Conservation (phyloP, 2,329 filamentous ascomycete species). For the Penicillium sp. region DNA sequence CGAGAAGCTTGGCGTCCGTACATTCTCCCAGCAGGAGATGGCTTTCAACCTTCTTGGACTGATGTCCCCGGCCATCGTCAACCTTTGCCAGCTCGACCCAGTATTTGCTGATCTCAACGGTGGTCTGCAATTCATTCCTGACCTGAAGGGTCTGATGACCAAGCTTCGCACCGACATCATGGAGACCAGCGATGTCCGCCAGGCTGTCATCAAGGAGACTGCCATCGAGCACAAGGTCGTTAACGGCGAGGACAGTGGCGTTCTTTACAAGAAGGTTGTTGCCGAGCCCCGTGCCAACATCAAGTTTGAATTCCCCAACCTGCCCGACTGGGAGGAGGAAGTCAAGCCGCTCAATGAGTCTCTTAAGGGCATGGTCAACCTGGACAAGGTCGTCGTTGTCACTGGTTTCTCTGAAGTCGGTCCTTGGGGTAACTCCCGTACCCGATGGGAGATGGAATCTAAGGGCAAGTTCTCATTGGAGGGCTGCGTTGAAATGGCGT, state of each 20-base stretch:
- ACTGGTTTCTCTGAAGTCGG: conserved; percentile 83
- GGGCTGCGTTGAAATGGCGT: conserved; percentile 98
- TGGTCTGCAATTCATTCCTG: conserved; percentile 94
- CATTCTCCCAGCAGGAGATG: conserved; percentile 99
- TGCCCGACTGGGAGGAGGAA: conserved; percentile 90
- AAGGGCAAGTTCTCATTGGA: conserved; percentile 95
- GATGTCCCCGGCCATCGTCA: conserved; percentile 90
- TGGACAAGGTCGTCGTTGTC: conserved; percentile 96
- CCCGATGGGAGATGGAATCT: conserved; percentile 99
- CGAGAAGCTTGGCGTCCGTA: conserved; percentile 93
- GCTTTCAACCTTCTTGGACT: conserved; percentile 96
- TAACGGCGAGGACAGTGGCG: conserved; percentile 89
- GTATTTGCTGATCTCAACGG: conserved; percentile 98
- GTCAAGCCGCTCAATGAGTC: conserved; percentile 82
- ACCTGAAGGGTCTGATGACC: conserved; percentile 92
- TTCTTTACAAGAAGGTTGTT: conserved; percentile 89
- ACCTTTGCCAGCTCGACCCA: conserved; percentile 92
- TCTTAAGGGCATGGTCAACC: conserved; percentile 96
- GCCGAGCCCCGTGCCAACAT: conserved; percentile 95
- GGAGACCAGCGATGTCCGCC: conserved; percentile 90
- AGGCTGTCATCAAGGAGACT: conserved; percentile 92
- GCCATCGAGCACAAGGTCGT: conserved; percentile 96
- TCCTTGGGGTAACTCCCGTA: conserved; percentile 97
- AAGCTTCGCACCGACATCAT: conserved; percentile 91
- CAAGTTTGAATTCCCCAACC: conserved; percentile 90